phyloP scores from a whole-genome alignment of 306 rosid genomes.

The Abrus precatorius region DNA sequence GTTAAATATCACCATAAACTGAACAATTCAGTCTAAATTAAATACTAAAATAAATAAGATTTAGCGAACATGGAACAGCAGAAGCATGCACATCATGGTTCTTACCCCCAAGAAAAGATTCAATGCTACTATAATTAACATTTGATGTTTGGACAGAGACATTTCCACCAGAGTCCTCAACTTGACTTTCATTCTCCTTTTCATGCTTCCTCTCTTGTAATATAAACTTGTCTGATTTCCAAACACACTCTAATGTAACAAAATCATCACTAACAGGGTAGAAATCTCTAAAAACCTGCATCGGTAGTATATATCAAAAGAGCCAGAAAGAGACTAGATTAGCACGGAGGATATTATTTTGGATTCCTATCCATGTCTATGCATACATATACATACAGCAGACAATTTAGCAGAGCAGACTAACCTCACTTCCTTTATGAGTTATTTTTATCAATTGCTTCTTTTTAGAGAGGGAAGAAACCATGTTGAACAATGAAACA shows the following conservation, averaged over 20 bases:
- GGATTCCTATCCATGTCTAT: neutral
- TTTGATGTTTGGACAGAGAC: conserved; percentile 50
- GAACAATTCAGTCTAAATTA: neutral
- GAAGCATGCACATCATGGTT: conserved; percentile 29
- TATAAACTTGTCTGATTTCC: conserved; percentile 75
- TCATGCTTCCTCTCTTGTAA: conserved; percentile 63
- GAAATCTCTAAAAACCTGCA: conserved; percentile 78
- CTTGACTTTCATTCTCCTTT: conserved; percentile 53
- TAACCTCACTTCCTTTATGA: conserved; percentile 77
- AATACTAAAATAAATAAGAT: conserved; percentile 2
- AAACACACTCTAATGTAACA: conserved; percentile 69
- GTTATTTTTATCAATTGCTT: conserved; percentile 75
- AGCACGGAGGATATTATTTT: conserved; percentile 19
- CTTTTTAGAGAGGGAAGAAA: conserved; percentile 72
- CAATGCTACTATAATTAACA: conserved; percentile 62
- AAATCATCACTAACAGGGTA: conserved; percentile 73
- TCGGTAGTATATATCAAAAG: conserved; percentile 17
- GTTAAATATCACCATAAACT: conserved; percentile 33
- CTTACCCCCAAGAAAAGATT: conserved; percentile 74
- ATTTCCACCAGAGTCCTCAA: conserved; percentile 53
- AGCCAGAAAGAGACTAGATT: conserved; percentile 3
- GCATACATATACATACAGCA: neutral
- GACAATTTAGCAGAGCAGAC: conserved; percentile 40
- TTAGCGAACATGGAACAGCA: neutral
- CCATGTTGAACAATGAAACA: conserved; percentile 78